Evolutionary conservation across 768 basidiomycete species (phyloP).

Genomic region (Podaxis sp.): DNA sequence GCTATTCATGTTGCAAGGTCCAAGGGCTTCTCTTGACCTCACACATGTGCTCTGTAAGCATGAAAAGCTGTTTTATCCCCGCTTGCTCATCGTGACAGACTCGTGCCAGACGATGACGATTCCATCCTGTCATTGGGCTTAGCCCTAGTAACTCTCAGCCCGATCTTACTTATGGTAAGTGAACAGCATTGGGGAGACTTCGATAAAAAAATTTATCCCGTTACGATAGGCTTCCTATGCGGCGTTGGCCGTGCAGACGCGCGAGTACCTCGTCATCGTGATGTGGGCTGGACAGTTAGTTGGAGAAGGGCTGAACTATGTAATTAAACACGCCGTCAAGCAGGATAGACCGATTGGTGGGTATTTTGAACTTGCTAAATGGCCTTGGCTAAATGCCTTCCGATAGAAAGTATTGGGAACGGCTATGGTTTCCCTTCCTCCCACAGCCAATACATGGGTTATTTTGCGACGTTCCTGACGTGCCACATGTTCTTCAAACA

Average conservation of each 20-base stretch:
- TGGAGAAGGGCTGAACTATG: slow-evolving; percentile 69
- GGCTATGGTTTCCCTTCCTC: slow-evolving; percentile 90
- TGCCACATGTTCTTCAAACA: slow-evolving; percentile 75
- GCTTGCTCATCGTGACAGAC: slow-evolving; percentile 6
- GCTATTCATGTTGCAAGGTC: slow-evolving; percentile 26
- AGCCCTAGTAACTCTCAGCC: slow-evolving; percentile 66
- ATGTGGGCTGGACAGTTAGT: slow-evolving; percentile 84
- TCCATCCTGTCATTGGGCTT: slow-evolving; percentile 56
- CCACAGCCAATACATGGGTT: slow-evolving; percentile 90
- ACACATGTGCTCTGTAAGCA: slow-evolving; percentile 67
- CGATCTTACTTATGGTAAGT: slow-evolving; percentile 70
- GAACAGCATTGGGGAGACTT: background rate
- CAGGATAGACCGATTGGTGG: slow-evolving; percentile 68
- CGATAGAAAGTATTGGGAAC: slow-evolving; percentile 53
- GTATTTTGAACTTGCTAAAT: slow-evolving; percentile 20
- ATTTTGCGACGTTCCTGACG: slow-evolving; percentile 74
- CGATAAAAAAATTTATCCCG: background rate
- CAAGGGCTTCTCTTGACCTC: slow-evolving; percentile 54
- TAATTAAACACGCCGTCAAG: slow-evolving; percentile 66
- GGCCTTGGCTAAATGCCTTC: background rate
- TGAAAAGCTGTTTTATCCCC: background rate
- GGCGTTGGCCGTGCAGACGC: slow-evolving; percentile 68
- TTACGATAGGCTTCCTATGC: slow-evolving; percentile 73
- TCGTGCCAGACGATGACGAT: slow-evolving; percentile 55
- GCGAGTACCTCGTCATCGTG: slow-evolving; percentile 75